Base-by-base conservation (phyloP, 768 basidiomycete genomes). In the Myochromella boudieri region DNA sequence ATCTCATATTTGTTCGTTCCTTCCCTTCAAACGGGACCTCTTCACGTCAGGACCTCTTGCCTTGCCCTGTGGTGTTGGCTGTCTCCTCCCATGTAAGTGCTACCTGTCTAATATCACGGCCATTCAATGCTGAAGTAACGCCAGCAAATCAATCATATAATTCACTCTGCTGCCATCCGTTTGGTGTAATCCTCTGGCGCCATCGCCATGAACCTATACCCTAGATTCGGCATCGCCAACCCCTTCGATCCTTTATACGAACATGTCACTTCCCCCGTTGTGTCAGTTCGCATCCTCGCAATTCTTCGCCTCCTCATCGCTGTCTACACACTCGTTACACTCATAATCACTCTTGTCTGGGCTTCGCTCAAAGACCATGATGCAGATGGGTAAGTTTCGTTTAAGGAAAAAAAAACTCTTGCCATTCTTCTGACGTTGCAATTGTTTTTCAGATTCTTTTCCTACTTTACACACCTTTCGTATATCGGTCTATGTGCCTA, bases 381-480 rank as follows among this genome's bases (percentile, higher is more conserved):
- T 40, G 75, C 66, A 42, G 29, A 66, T 39, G 64, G 55, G 66
- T 74, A 52, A 44, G 68, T 60, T 18, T 4, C 24, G 45, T 47
- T n/a, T 1, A 32, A 6, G 34, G 1, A 1, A 18, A n/a, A 3
- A 3, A 39, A 26, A n/a, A 1, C 18, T 42, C 41, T 17, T 15
- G 17, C 18, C 24, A 9, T 40, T 17, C n/a, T 17, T 24, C 3
- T 21, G 24, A 32, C 1, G n/a, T 32, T 44, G 29, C 27, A 10
- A 6, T 20, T 18, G 11, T 15, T 7, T 33, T 4, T 11, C 33
- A 44, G 43, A 27, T 47, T 39, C 66, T 74, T 83, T 53, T 76
- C 78, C 6, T 87, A 81, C 64, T 86, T 87, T 60, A 87, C 85
- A 0, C 54, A 78, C 48, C 71, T 87, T 1, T 74, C 80, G 0